Evolutionary conservation across 2,329 filamentous ascomycete genomes (phyloP), one percentile per base, ranked within the genome.

Genomic region (Ramularia collo-cygni): DNA sequence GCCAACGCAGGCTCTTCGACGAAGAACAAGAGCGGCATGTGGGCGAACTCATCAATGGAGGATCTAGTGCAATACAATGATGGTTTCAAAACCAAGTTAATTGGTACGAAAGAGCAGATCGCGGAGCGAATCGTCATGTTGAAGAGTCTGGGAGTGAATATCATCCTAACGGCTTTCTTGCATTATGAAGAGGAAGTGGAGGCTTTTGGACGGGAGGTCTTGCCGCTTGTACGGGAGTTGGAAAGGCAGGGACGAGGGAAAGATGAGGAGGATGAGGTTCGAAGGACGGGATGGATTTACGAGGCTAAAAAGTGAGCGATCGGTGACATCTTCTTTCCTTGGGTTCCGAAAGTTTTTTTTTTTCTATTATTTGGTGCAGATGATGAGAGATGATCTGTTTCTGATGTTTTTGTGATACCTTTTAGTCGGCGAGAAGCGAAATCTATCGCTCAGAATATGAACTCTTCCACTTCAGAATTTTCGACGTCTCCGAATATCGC

Each of bases 11-110:
- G 71, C 5, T 63, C 66, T 0, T 66, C 63, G 10, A 71, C 71
- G 0, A 47, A 47, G 0, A 68, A 70, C 37, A 72, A 70, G 53
- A 66, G 62, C 32, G 71, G 70, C 29, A 75, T 74, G 71, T 74
- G 71, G 71, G 70, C 71, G 6, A 60, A 71, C 33, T 67, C 62
- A 48, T 70, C 69, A 46, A 67, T 74, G 28, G 67, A 74, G 35
- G 71, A 75, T 49, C 50, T 74, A 38, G 68, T 74, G 19, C 71
- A 74, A 57, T 74, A 74, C 47, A 75, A 75, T 32, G 71, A 74
- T 50, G 71, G 71, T 2, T 75, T 75, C 57, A 74, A 74, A 59
- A 73, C 71, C 3, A 74, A 72, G 54, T 51, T 74, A 17, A 72
- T 74, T 30, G 70, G 71, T 1, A 73, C 71, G 0, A 69, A 67